Base-by-base conservation (phyloP, 2,329 filamentous ascomycete species). In the Thielaviopsis populi region DNA sequence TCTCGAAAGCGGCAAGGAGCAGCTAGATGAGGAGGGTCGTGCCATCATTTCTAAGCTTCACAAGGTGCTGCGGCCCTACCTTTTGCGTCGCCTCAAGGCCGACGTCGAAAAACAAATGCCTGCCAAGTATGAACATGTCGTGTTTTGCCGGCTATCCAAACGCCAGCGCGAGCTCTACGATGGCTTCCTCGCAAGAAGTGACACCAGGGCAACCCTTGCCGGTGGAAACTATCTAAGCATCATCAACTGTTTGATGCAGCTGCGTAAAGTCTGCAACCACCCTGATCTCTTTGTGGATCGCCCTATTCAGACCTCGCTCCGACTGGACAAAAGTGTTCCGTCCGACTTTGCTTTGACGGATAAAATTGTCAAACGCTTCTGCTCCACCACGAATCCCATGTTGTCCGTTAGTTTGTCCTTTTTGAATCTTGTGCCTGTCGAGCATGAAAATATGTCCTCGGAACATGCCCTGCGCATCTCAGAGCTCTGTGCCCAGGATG, bases 41-140 rank as follows among this genome's bases (percentile, higher is more conserved):
- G 87, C 87, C 65, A 91, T 96, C 68, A 95, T 99, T 68, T 85
- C 85, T 56, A 95, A 97, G 72, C 81, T 99, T 3, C 95, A 99
- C 76, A 91, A 95, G 68, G 90, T 97, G 24, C 79, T 99, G 10
- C 85, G 95, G 1, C 94, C 94, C 0, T 97, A 96, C 71, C 81
- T 99, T 11, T 80, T 99, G 6, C 86, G 94, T 61, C 85, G 94
- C 64, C 77, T 99, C 65, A 99, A 99, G 75, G 88, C 90, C 54
- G 94, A 99, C 71, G 94, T 99, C 5, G 95, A 99, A 76, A 96
- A 97, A 76, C 94, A 99, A 72, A 96, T 99, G 89, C 94, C 95
- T 0, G 91, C 84, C 67, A 99, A 99, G 73, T 96, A 96, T 71
- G 95, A 99, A 73, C 91, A 96, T 71, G 91, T 99, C 22, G 89